These are phyloP conservation scores for Fusarium brevicatenulatum DNA, from an alignment of 2,329 filamentous ascomycete species.

Conservation along the genomic window DNA sequence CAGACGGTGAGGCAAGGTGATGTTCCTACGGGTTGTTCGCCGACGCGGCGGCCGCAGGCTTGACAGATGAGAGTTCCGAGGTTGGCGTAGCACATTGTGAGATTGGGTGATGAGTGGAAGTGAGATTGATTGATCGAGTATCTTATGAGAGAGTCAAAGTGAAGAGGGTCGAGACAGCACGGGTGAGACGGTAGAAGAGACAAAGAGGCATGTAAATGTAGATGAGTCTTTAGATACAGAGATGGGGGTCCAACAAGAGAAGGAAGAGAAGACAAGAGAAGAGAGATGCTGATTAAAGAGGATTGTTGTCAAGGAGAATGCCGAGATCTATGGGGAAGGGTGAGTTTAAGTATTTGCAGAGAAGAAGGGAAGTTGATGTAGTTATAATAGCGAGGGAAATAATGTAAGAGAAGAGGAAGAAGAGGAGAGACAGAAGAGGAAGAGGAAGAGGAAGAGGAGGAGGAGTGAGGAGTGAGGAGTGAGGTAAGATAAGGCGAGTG, in stretches of 20 bases:
- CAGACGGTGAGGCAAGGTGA: conserved; percentile 39
- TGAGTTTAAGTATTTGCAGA: conserved; percentile 10
- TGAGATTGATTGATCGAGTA: background rate
- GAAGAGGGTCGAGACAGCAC: conserved; percentile 1
- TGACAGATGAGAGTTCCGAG: conserved; percentile 40
- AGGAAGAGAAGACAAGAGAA: background rate
- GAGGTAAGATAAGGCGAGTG: conserved; percentile 22
- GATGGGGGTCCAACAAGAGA: background rate
- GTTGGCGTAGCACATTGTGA: conserved; percentile 40
- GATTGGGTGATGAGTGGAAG: background rate
- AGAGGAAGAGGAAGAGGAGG: background rate
- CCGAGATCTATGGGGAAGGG: background rate
- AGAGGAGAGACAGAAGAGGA: background rate
- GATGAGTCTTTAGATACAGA: conserved; percentile 26
- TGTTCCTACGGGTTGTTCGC: conserved; percentile 39
- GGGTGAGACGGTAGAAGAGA: conserved; percentile 13
- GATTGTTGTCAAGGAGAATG: conserved; percentile 2
- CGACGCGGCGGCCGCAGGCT: conserved; percentile 38
- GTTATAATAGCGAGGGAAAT: conserved; percentile 1
- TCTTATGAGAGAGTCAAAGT: background rate
- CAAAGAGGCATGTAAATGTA: conserved; percentile 24
- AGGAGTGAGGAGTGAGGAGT: background rate
- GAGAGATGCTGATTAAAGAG: conserved; percentile 1
- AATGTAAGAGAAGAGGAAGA: background rate
- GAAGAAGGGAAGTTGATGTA: conserved; percentile 1